Conservation (phyloP, 2,329 filamentous ascomycete genomes). For the Colletotrichum ledebouriae region DNA sequence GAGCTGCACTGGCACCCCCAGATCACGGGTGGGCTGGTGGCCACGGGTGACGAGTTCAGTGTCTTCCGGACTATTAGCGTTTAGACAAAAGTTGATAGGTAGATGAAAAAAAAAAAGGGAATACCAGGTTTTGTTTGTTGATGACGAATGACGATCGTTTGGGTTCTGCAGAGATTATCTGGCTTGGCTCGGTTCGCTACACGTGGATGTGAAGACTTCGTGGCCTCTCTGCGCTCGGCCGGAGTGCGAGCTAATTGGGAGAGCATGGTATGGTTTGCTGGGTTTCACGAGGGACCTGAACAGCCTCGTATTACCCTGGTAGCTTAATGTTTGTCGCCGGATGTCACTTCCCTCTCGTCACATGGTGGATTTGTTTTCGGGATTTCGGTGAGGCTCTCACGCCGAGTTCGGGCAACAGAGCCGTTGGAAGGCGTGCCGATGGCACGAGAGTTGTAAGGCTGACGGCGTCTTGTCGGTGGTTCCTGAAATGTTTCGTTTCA, state of each 20-base stretch:
- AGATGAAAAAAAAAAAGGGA: slow-evolving; percentile 30
- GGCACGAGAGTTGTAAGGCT: not conserved
- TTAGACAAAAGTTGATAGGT: slow-evolving; percentile 58
- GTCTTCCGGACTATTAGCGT: slow-evolving; percentile 89
- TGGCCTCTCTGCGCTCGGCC: not conserved
- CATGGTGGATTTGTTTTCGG: slow-evolving; percentile 15
- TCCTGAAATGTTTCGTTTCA: not conserved
- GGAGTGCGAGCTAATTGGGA: slow-evolving; percentile 14
- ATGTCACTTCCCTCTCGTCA: slow-evolving; percentile 29
- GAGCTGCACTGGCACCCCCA: slow-evolving; percentile 98
- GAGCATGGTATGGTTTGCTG: not conserved
- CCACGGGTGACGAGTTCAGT: slow-evolving; percentile 91
- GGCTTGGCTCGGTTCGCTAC: not conserved
- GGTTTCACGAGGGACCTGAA: slow-evolving; percentile 17
- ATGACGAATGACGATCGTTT: slow-evolving; percentile 5
- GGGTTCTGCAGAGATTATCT: not conserved
- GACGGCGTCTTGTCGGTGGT: slow-evolving; percentile 15
- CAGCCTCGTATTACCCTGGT: slow-evolving; percentile 15
- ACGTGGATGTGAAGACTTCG: slow-evolving; percentile 18
- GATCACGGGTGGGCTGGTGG: slow-evolving; percentile 89
- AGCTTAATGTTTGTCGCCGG: slow-evolving; percentile 18
- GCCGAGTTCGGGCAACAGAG: not conserved
- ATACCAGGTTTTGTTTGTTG: slow-evolving; percentile 41
- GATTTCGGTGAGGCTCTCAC: not conserved
- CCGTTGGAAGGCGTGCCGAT: not conserved